Evolutionary conservation across 164 flowering plant species (phyloP), one percentile per base, ranked within the genome.

Genomic region (Liriodendron chinense): DNA sequence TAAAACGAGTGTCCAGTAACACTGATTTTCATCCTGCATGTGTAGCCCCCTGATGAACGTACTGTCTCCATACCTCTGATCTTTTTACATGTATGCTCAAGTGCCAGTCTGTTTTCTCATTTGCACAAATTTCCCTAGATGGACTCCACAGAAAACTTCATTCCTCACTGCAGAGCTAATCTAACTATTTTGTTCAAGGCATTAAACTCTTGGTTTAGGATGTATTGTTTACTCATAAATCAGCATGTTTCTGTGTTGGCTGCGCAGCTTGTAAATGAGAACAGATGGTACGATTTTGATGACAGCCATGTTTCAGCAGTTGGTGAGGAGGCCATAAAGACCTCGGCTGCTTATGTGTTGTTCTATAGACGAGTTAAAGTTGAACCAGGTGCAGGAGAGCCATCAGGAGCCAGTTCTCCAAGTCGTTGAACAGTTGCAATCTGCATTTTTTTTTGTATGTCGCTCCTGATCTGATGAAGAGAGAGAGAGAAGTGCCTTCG

Each of bases 221-320:
- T 53, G 18, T 53, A 12, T 53, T 1, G 12, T 16, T 16, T 53
- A 12, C 16, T 53, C 59, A 53, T 53, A 53, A 53, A 53, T 53
- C 18, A 53, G 4, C 18, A 8, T 53, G 18, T 1, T 34, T 18
- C 43, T 26, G 20, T 34, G 28, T 10, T 23, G 74, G 14, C 24
- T 83, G 10, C 3, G 90, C 94, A 92, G 98, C 75, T 91, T 81
- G 77, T 88, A 26, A 93, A 90, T 68, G 98, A 90, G 76, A 79
- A 91, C 77, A 85, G 83, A 81, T 96, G 97, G 99, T 94, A 91
- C 78, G 90, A 90, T 84, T 96, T 96, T 74, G 98, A 96, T 72
- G 99, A 96, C 80, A 83, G 92, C 68, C 89, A 84, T 68, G 98
- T 96, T 69, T 87, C 94, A 53, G 79, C 91, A 0, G 89, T 87